Percentiles rank a stretch among this genome's conserved stretches.
Evolutionary conservation across 2,329 filamentous ascomycete genomes (phyloP).

Genomic region (Cercospora berteroae): DNA sequence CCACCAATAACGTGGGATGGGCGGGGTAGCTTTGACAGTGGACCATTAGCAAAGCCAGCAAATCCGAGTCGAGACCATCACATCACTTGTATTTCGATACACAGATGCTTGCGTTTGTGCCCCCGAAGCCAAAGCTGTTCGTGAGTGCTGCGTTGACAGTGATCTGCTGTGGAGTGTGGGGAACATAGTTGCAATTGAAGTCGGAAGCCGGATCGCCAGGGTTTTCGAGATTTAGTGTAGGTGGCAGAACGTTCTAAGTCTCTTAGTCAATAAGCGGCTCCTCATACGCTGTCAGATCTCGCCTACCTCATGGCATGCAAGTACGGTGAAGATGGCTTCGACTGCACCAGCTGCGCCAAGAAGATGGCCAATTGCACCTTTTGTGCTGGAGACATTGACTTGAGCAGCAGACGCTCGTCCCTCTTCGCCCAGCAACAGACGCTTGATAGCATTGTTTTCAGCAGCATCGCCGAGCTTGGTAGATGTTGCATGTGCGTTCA

Average conservation of each 20-base stretch:
- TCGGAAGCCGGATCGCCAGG: conserved; percentile 58
- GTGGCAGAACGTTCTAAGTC: conserved; percentile 70
- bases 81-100: conserved; percentile 55
- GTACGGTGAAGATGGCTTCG: conserved; percentile 80
- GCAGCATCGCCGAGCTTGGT: conserved; percentile 83
- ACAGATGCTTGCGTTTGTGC: conserved; percentile 87
- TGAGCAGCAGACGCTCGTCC: conserved; percentile 61
- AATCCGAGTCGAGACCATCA: not conserved
- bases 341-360: conserved; percentile 88
- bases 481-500: conserved; percentile 94
- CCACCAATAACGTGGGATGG: not conserved
- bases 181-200: conserved; percentile 82
- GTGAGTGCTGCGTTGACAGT: conserved; percentile 73
- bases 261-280: conserved; percentile 1
- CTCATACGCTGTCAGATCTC: not conserved
- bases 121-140: conserved; percentile 97
- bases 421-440: conserved; percentile 70
- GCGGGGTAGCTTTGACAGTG: conserved; percentile 20
- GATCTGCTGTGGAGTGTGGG: conserved; percentile 67
- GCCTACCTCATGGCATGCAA: conserved; percentile 74
- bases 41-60: conserved; percentile 1
- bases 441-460: conserved; percentile 78
- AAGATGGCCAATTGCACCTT: conserved; percentile 87
- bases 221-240: conserved; percentile 77
- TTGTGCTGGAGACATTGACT: conserved; percentile 87